Evolutionary conservation across 1,139 yeast genomes (phyloP).

Genomic region (Yamadazyma conglobata): DNA sequence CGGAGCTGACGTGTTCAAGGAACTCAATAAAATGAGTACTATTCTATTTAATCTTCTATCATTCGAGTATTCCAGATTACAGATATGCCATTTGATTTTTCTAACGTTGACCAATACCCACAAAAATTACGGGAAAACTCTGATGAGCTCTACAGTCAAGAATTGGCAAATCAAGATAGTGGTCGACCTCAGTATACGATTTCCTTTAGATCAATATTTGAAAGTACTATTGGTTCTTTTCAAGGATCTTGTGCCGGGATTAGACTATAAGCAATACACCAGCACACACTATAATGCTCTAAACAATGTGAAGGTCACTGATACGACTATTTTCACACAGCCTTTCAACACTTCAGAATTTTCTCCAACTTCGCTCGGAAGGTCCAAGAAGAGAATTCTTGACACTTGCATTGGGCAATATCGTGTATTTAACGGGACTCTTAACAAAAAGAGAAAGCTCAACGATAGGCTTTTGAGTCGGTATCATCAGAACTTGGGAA

Average conservation of each 20-base stretch:
- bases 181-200: slow-evolving; percentile 28
- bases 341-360: slow-evolving; percentile 2
- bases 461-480: not conserved
- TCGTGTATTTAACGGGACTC: slow-evolving; percentile 13
- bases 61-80: slow-evolving; percentile 33
- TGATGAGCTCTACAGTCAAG: slow-evolving; percentile 16
- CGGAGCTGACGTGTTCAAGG: slow-evolving; percentile 17
- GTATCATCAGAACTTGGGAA: slow-evolving; percentile 1
- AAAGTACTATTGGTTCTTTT: slow-evolving; percentile 23
- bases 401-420: slow-evolving; percentile 14
- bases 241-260: slow-evolving; percentile 21
- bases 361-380: not conserved
- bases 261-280: slow-evolving; percentile 17
- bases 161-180: slow-evolving; percentile 36
- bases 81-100: slow-evolving; percentile 28
- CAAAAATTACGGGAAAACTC: slow-evolving; percentile 10
- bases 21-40: slow-evolving; percentile 21
- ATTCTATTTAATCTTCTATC: slow-evolving; percentile 29
- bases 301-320: not conserved
- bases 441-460: slow-evolving; percentile 11
- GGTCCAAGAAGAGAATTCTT: slow-evolving; percentile 1
- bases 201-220: slow-evolving; percentile 34
- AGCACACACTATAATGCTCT: slow-evolving; percentile 1
- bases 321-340: not conserved
- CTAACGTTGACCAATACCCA: slow-evolving; percentile 18